These are phyloP conservation scores for Nicotiana obtusifolia DNA, from an alignment of 257 asterid genomes.

Conservation along the genomic window DNA sequence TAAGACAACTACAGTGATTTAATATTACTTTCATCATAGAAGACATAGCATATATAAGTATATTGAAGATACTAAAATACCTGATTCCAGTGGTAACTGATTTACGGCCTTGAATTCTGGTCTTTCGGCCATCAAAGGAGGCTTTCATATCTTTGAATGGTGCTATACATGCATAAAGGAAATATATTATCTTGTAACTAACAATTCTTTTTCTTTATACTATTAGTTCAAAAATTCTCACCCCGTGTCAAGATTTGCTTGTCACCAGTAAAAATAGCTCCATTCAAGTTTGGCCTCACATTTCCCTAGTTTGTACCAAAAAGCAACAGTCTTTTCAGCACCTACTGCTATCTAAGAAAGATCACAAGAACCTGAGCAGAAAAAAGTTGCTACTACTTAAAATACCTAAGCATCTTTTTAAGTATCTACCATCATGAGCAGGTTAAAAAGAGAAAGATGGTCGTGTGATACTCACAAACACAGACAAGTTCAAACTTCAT, in stretches of 20 bases:
- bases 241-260: constrained; percentile 38
- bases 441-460: not conserved
- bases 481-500: not conserved
- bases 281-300: constrained; percentile 20
- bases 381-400: not conserved
- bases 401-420: not conserved
- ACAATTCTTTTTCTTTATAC: not conserved
- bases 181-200: not conserved
- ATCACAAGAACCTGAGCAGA: not conserved
- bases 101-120: constrained; percentile 35
- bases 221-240: constrained; percentile 23
- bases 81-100: constrained; percentile 36
- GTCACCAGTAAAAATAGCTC: constrained; percentile 27
- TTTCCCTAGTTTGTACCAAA: constrained; percentile 38
- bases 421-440: not conserved
- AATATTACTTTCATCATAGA: not conserved
- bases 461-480: not conserved
- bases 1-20: not conserved
- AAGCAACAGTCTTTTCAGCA: constrained; percentile 16
- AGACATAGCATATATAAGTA: not conserved
- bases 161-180: constrained; percentile 28
- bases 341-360: constrained; percentile 9
- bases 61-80: constrained; percentile 22
- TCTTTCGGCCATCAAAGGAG: constrained; percentile 30
- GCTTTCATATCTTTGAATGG: constrained; percentile 29